Evolutionary conservation across 2,329 filamentous ascomycete species (phyloP).

Genomic region (Aspergillus tubingensis): DNA sequence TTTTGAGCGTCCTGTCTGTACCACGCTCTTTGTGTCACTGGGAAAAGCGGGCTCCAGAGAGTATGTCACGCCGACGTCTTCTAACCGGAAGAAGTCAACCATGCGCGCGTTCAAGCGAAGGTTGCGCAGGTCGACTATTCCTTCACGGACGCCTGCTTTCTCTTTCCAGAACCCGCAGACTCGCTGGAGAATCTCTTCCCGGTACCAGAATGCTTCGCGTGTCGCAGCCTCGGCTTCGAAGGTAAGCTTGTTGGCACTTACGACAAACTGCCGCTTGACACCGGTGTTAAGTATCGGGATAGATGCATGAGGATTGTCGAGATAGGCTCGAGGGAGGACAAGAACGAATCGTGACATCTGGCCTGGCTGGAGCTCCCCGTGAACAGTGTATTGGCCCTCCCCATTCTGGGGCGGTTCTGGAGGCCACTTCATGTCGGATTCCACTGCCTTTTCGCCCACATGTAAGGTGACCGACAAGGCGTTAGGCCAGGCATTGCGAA

Average conservation of each 20-base stretch:
- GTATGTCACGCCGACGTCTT: slow-evolving; percentile 71
- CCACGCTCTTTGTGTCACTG: slow-evolving; percentile 24
- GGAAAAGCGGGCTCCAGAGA: slow-evolving; percentile 36
- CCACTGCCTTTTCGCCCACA: slow-evolving; percentile 37
- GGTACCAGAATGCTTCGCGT: slow-evolving; percentile 88
- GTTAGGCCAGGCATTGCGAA: slow-evolving; percentile 88
- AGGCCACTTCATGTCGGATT: neutral
- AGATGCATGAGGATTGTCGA: slow-evolving; percentile 73
- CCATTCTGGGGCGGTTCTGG: slow-evolving; percentile 15
- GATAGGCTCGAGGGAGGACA: slow-evolving; percentile 71
- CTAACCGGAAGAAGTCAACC: slow-evolving; percentile 79
- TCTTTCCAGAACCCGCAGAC: slow-evolving; percentile 73
- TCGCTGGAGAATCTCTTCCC: slow-evolving; percentile 73
- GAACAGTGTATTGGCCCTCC: slow-evolving; percentile 34
- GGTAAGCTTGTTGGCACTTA: slow-evolving; percentile 75
- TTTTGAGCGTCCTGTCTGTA: slow-evolving; percentile 47
- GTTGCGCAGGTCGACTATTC: slow-evolving; percentile 73
- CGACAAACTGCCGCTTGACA: slow-evolving; percentile 88
- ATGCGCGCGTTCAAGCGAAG: slow-evolving; percentile 74
- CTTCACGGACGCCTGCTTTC: slow-evolving; percentile 58
- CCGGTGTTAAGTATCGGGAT: slow-evolving; percentile 80
- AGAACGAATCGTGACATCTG: slow-evolving; percentile 73
- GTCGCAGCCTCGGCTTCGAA: slow-evolving; percentile 76
- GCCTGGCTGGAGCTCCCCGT: slow-evolving; percentile 56
- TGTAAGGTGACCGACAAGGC: slow-evolving; percentile 68